phyloP scores from a whole-genome alignment of 2,329 filamentous ascomycete genomes.

The Cladosporium sphaerospermum region DNA sequence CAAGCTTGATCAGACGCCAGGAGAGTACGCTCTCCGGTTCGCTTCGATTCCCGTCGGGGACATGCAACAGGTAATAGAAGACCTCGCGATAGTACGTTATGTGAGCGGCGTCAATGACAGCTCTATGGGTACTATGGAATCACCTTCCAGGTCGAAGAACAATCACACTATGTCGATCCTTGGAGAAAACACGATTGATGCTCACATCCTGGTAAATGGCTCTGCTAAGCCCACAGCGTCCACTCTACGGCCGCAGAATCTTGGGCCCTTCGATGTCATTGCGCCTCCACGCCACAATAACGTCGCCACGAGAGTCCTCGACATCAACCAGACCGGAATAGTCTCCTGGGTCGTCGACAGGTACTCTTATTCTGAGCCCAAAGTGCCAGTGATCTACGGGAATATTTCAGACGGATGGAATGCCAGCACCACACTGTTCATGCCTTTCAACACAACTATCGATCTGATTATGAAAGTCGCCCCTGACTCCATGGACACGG shows the following conservation, averaged over 20 bases:
- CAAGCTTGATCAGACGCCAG: slow-evolving; percentile 14
- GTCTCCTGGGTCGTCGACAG: background rate
- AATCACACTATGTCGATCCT: background rate
- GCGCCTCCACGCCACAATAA: slow-evolving; percentile 1
- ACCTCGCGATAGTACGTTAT: slow-evolving; percentile 15
- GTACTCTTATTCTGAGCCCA: background rate
- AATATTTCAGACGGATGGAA: background rate
- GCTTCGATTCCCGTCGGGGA: slow-evolving; percentile 12
- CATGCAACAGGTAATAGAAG: slow-evolving; percentile 14
- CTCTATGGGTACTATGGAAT: slow-evolving; percentile 1
- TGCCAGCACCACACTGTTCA: background rate
- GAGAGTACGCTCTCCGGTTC: slow-evolving; percentile 15
- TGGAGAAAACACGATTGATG: background rate
- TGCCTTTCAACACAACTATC: background rate
- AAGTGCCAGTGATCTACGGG: background rate
- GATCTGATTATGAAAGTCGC: background rate
- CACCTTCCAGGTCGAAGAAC: background rate
- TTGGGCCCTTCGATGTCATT: background rate
- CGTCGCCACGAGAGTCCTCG: slow-evolving; percentile 1
- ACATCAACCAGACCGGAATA: background rate
- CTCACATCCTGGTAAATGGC: background rate
- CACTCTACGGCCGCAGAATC: background rate
- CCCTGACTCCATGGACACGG: background rate
- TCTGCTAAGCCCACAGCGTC: background rate
- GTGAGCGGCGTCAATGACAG: slow-evolving; percentile 10